Evolutionary conservation across 495 filamentous ascomycete species (phyloP).

Genomic region (Podospora anserina): DNA sequence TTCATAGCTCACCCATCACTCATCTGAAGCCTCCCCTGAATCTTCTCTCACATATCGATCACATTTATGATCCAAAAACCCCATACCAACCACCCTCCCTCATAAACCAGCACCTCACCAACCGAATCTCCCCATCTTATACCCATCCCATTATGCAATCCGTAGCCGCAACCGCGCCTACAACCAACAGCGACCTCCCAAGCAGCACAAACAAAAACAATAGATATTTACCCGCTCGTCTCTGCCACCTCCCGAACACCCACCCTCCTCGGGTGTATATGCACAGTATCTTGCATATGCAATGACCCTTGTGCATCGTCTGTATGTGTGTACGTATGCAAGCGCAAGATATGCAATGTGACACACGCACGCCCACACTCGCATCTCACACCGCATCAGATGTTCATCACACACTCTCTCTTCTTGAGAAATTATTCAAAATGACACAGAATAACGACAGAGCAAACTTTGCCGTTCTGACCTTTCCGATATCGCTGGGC

Average conservation of each 20-base stretch:
- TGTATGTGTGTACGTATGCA: too few relatives aligned
- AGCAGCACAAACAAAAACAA: neutral
- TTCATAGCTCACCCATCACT: too few relatives aligned
- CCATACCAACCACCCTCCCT: neutral
- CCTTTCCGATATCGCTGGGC: neutral
- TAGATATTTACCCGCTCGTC: neutral
- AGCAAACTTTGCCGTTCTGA: neutral
- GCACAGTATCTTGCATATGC: neutral
- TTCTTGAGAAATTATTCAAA: neutral
- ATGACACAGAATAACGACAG: neutral
- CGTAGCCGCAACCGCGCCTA: neutral
- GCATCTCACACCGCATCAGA: neutral
- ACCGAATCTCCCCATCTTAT: neutral
- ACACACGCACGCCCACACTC: neutral
- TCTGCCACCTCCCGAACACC: neutral
- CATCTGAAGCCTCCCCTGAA: too few relatives aligned
- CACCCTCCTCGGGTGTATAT: neutral
- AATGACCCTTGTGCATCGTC: too few relatives aligned
- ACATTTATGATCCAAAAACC: too few relatives aligned
- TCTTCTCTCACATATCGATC: neutral
- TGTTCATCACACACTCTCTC: neutral
- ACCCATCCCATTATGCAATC: neutral
- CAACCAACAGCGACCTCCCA: neutral
- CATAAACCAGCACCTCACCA: neutral
- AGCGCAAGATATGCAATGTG: neutral